Evolutionary conservation across 345 rosid genomes (phyloP).

Genomic region (Gossypium rotundifolium): DNA sequence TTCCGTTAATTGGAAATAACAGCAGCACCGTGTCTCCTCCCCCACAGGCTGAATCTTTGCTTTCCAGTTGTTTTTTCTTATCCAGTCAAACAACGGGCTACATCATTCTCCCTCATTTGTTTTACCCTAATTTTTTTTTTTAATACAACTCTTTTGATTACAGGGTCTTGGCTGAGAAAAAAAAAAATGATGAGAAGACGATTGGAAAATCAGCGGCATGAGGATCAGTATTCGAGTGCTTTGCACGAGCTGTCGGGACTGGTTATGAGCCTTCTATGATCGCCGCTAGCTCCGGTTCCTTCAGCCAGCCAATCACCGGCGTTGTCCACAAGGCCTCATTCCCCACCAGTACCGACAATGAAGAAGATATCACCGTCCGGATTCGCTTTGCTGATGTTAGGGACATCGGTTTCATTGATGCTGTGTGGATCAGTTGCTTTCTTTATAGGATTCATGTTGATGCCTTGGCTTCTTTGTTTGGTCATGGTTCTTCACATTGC

Average conservation of each 20-base stretch:
- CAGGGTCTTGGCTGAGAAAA: neutral
- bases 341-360: conserved; percentile 13
- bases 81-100: too few relatives aligned
- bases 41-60: too few relatives aligned
- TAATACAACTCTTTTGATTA: too few relatives aligned
- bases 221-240: conserved; percentile 48
- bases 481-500: conserved; percentile 67
- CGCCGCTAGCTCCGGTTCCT: conserved; percentile 57
- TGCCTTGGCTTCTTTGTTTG: conserved; percentile 92
- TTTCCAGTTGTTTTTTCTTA: too few relatives aligned
- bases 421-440: conserved; percentile 89
- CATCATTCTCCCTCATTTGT: too few relatives aligned
- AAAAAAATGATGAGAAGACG: conserved; percentile 41
- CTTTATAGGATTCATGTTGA: conserved; percentile 81
- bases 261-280: conserved; percentile 46
- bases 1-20: neutral
- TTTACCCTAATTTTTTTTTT: too few relatives aligned
- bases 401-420: conserved; percentile 74
- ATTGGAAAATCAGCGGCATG: conserved; percentile 25
- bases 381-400: conserved; percentile 75
- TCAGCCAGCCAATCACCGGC: conserved; percentile 32
- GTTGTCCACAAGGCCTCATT: conserved; percentile 6
- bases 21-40: neutral
- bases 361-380: conserved; percentile 72
- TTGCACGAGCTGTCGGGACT: conserved; percentile 54